Conservation (phyloP, 78 protist genomes). For the Dictyostelium citrinum region DNA sequence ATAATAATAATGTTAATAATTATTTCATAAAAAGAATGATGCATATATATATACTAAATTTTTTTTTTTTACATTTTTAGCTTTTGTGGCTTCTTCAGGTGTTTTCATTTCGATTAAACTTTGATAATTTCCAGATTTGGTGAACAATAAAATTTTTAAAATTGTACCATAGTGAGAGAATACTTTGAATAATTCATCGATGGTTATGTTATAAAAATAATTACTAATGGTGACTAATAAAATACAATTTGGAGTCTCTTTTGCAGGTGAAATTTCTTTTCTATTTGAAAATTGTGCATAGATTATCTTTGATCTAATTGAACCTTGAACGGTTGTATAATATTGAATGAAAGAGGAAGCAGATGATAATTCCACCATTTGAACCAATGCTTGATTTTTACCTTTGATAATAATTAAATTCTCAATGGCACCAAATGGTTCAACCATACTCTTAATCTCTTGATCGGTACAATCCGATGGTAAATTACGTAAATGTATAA, state of each 20-base stretch:
- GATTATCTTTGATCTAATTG: conserved; percentile 29
- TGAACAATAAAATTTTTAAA: conserved; percentile 77
- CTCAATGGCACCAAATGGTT: conserved; percentile 46
- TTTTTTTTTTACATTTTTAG: conserved; percentile 62
- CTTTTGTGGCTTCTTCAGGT: conserved; percentile 40
- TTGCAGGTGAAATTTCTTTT: conserved; percentile 62
- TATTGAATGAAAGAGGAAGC: conserved; percentile 41
- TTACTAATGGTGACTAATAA: conserved; percentile 78
- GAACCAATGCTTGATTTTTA: conserved; percentile 67
- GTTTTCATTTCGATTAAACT: conserved; percentile 63
- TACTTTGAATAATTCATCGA: conserved; percentile 78
- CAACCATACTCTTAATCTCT: conserved; percentile 46
- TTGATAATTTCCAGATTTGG: conserved; percentile 76
- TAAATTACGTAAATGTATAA: conserved; percentile 71
- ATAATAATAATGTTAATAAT: background rate
- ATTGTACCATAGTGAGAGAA: conserved; percentile 80
- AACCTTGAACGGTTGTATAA: conserved; percentile 62
- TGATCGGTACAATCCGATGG: conserved; percentile 69
- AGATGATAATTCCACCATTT: conserved; percentile 33
- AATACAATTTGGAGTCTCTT: conserved; percentile 77
- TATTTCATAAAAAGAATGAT: background rate
- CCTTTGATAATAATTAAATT: conserved; percentile 61
- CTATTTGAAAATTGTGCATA: conserved; percentile 68
- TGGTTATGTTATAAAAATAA: conserved; percentile 80
- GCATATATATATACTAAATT: background rate